Conservation (phyloP, 2,329 filamentous ascomycete genomes). For the Trichoderma sp. region DNA sequence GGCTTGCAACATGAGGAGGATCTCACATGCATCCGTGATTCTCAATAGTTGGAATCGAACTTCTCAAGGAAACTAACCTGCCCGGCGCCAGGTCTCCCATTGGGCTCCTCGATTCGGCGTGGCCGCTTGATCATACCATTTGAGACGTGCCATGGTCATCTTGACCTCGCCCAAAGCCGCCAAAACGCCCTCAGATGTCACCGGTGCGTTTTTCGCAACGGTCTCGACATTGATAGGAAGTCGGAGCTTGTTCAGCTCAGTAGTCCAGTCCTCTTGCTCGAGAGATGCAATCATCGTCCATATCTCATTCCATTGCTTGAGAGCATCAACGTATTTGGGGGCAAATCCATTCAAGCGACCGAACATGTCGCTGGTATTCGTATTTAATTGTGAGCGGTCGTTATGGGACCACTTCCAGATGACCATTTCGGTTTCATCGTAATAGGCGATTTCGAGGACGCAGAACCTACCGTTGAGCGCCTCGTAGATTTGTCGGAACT, state of each 20-base stretch:
- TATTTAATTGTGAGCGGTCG: not conserved
- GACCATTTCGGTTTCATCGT: not conserved
- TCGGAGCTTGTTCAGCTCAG: not conserved
- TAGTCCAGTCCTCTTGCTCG: not conserved
- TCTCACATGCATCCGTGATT: no score
- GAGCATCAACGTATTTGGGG: not conserved
- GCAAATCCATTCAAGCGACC: not conserved
- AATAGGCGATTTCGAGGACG: not conserved
- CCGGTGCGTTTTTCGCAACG: not conserved
- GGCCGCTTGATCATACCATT: not conserved
- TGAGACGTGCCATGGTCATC: not conserved
- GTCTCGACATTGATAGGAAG: not conserved
- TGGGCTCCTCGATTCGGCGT: not conserved
- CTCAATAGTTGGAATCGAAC: not conserved
- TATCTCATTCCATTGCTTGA: not conserved
- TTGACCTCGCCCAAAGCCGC: not conserved
- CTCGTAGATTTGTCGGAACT: not conserved
- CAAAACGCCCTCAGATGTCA: not conserved
- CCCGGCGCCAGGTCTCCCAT: not conserved
- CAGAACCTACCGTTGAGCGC: not conserved
- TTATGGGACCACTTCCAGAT: not conserved
- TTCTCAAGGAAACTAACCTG: not conserved
- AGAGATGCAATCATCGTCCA: not conserved
- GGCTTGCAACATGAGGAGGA: no score
- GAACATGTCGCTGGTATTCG: not conserved